Conservation (phyloP, 2,329 filamentous ascomycete species). For the Chalara sp. region DNA sequence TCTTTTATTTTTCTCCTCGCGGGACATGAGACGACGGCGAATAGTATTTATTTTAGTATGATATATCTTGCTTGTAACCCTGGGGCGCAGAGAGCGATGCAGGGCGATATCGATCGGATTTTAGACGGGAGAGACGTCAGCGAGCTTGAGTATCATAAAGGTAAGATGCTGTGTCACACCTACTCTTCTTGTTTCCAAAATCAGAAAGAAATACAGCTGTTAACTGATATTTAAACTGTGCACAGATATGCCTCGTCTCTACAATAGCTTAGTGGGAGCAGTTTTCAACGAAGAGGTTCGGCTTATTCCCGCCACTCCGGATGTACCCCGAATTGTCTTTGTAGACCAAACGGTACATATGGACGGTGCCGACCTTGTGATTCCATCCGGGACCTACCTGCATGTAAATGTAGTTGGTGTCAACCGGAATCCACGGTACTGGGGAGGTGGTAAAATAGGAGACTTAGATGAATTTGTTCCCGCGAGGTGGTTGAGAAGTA, state of each 20-base stretch:
- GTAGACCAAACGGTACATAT: conserved; percentile 47
- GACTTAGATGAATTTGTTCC: conserved; percentile 40
- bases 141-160: no score
- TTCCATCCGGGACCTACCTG: conserved; percentile 30
- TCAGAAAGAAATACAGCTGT: no score
- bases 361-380: conserved; percentile 8
- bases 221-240: no score
- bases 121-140: no score
- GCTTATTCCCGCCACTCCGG: conserved; percentile 62
- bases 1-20: conserved; percentile 63
- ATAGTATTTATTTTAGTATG: conserved; percentile 65
- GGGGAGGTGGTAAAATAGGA: conserved; percentile 55
- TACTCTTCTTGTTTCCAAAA: no score
- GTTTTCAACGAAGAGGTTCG: conserved; percentile 74
- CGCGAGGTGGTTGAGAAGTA: conserved; percentile 54
- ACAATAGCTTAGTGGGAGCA: conserved; percentile 64
- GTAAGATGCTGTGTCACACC: no score
- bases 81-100: conserved; percentile 56
- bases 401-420: conserved; percentile 36
- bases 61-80: conserved; percentile 62
- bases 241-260: conserved; percentile 54
- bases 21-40: conserved; percentile 76
- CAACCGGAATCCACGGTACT: conserved; percentile 50
- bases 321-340: conserved; percentile 61
- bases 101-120: conserved; percentile 68